phyloP scores from a whole-genome alignment of 257 asterid species.

The Solanum chmielewskii region DNA sequence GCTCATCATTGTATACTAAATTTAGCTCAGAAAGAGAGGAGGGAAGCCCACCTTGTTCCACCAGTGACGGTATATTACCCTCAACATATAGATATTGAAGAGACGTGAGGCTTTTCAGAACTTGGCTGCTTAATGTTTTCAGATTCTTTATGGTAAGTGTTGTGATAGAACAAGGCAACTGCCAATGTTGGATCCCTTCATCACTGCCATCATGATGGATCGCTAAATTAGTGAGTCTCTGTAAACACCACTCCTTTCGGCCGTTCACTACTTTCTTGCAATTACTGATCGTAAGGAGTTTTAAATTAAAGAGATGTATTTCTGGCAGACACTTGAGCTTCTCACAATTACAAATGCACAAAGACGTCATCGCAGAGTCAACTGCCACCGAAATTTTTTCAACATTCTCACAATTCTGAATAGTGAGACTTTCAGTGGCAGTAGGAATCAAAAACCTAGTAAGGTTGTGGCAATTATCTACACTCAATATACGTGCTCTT shows the following conservation, averaged over 20 bases:
- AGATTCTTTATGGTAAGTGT: rapidly evolving
- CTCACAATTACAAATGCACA: rapidly evolving
- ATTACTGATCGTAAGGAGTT: rapidly evolving
- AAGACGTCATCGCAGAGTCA: not conserved
- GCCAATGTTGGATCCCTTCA: not conserved
- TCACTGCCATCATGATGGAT: rapidly evolving
- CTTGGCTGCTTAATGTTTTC: not conserved
- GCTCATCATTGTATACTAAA: rapidly evolving
- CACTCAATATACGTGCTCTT: rapidly evolving
- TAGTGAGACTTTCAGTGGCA: not conserved
- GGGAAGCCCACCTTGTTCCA: not conserved
- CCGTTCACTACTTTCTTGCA: not conserved
- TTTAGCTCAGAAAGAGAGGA: too few relatives aligned
- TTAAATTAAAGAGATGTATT: not conserved
- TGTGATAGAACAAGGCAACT: not conserved
- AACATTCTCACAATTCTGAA: not conserved
- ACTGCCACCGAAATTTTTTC: not conserved
- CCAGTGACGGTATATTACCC: not conserved
- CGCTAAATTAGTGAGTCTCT: rapidly evolving
- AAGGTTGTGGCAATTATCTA: rapidly evolving
- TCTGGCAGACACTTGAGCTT: not conserved
- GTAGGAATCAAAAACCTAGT: too few relatives aligned
- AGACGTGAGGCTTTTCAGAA: not conserved
- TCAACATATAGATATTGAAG: rapidly evolving
- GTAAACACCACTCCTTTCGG: not conserved